Evolutionary conservation across 768 basidiomycete genomes (phyloP).

Genomic region (Termitomyces sp.): DNA sequence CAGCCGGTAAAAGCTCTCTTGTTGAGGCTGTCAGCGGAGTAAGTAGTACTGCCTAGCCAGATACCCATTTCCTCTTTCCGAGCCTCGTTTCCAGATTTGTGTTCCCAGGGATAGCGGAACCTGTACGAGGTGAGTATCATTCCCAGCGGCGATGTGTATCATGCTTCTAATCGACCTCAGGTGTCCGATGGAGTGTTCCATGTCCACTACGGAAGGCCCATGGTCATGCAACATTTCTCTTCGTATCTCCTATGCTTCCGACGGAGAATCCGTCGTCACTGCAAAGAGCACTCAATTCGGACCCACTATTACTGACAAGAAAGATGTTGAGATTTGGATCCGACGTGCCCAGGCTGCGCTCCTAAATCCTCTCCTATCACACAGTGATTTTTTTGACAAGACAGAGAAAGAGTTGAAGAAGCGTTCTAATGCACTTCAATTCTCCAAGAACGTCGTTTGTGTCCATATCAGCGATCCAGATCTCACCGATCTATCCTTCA

Average conservation of each 20-base stretch:
- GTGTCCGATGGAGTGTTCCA: slow-evolving; percentile 52
- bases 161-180: slow-evolving; percentile 21
- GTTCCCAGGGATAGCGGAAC: slow-evolving; percentile 63
- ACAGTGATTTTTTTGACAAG: slow-evolving; percentile 23
- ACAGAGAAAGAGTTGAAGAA: slow-evolving; percentile 21
- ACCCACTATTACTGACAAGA: slow-evolving; percentile 32
- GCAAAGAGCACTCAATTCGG: slow-evolving; percentile 36
- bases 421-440: slow-evolving; percentile 21
- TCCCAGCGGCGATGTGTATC: neutral
- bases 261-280: slow-evolving; percentile 22
- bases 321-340: slow-evolving; percentile 47
- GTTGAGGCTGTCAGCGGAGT: slow-evolving; percentile 5
- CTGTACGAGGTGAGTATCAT: slow-evolving; percentile 43
- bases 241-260: slow-evolving; percentile 18
- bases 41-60: neutral
- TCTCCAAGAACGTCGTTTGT: slow-evolving; percentile 51
- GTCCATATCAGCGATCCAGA: slow-evolving; percentile 42
- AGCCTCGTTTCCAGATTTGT: slow-evolving; percentile 39
- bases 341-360: slow-evolving; percentile 61
- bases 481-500: slow-evolving; percentile 47
- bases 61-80: neutral
- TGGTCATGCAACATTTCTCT: slow-evolving; percentile 48
- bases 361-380: slow-evolving; percentile 38
- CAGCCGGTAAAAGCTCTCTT: slow-evolving; percentile 11
- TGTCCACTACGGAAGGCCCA: slow-evolving; percentile 33